These are phyloP conservation scores for Alternaria rosae DNA, from an alignment of 2,329 filamentous ascomycete species.

Conservation along the genomic window DNA sequence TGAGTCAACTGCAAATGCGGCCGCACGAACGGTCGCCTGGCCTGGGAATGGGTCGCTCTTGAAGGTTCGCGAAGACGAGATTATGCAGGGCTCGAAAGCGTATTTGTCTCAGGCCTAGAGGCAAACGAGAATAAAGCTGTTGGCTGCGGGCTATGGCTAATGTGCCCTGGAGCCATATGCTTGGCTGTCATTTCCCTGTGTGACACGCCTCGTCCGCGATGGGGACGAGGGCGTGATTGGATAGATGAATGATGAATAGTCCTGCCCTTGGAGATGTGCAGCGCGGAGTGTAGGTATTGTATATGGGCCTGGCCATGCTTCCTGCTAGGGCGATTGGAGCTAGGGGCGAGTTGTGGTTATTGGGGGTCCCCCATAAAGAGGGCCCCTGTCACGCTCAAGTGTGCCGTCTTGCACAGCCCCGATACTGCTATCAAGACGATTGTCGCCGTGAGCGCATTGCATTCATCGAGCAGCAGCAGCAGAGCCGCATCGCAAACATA, in stretches of 20 bases:
- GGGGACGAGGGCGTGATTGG: conserved; percentile 17
- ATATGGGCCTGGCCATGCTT: conserved; percentile 32
- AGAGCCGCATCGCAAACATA: conserved; percentile 21
- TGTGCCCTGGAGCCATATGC: conserved; percentile 4
- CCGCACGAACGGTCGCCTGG: conserved; percentile 33
- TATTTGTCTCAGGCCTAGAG: background rate
- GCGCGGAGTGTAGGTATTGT: conserved; percentile 24
- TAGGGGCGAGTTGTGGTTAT: conserved; percentile 27
- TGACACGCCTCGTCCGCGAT: conserved; percentile 15
- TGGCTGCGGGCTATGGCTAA: conserved; percentile 3
- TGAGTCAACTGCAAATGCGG: conserved; percentile 26
- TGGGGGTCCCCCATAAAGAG: conserved; percentile 26
- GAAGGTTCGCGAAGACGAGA: conserved; percentile 13
- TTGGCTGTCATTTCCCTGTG: conserved; percentile 20
- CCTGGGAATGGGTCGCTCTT: conserved; percentile 15
- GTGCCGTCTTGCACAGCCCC: conserved; percentile 30
- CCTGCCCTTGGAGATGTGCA: conserved; percentile 22
- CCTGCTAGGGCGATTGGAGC: conserved; percentile 30
- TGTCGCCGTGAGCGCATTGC: conserved; percentile 8
- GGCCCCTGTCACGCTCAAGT: conserved; percentile 32
- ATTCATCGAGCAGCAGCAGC: conserved; percentile 6
- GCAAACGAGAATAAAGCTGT: background rate
- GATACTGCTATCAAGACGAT: conserved; percentile 5
- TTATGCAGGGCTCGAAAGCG: conserved; percentile 16
- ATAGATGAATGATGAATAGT: conserved; percentile 14